phyloP scores from a whole-genome alignment of 768 basidiomycete species.

The Kwoniella dendrophila region DNA sequence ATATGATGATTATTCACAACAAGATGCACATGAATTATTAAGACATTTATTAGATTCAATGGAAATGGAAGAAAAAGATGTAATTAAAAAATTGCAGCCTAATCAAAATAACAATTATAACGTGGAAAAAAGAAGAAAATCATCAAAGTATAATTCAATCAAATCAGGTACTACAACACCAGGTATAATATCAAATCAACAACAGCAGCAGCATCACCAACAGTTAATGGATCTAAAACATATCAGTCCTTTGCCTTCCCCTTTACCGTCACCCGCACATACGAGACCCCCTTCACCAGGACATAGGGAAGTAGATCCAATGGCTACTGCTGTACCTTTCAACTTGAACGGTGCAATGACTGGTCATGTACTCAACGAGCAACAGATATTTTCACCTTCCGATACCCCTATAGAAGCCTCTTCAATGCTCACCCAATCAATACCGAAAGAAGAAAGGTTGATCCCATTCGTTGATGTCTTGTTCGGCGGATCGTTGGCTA shows the following conservation, averaged over 20 bases:
- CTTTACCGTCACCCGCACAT: constrained; percentile 35
- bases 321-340: constrained; percentile 8
- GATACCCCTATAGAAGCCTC: neutral
- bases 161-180: constrained; percentile 7
- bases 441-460: constrained; percentile 61
- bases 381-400: constrained; percentile 4
- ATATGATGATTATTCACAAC: constrained; percentile 91
- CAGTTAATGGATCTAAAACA: constrained; percentile 16
- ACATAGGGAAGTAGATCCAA: constrained; percentile 20
- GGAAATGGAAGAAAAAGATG: constrained; percentile 92
- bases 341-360: constrained; percentile 8
- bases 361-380: constrained; percentile 14
- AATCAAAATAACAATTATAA: neutral
- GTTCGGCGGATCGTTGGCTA: constrained; percentile 84
- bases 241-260: constrained; percentile 32
- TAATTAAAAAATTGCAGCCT: constrained; percentile 52
- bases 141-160: neutral
- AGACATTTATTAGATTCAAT: constrained; percentile 86
- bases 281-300: constrained; percentile 29
- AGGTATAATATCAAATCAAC: neutral
- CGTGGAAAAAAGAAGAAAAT: constrained; percentile 4
- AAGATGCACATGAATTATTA: constrained; percentile 93
- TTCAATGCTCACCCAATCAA: constrained; percentile 9
- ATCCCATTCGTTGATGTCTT: constrained; percentile 82
- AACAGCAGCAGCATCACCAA: neutral